These are phyloP conservation scores for Zalerion maritima DNA, from an alignment of 495 filamentous ascomycete species.

Conservation along the genomic window DNA sequence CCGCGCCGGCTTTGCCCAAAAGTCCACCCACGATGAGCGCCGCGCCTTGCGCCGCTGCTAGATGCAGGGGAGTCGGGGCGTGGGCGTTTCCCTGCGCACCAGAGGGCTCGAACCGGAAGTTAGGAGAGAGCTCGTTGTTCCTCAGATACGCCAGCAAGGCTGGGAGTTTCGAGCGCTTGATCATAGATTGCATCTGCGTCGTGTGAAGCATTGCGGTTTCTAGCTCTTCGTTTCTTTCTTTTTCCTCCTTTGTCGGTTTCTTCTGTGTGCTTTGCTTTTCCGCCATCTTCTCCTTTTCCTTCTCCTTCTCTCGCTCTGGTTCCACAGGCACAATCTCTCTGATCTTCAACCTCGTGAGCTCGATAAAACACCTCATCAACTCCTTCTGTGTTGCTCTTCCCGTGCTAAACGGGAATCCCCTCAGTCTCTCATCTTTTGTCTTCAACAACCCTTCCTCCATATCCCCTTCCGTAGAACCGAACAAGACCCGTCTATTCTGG, in stretches of 20 bases:
- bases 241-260: too few relatives aligned
- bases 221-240: slow-evolving; percentile 65
- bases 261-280: slow-evolving; percentile 33
- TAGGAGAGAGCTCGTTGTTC: slow-evolving; percentile 48
- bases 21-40: slow-evolving; percentile 61
- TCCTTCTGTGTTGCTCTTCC: slow-evolving; percentile 88
- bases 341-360: slow-evolving; percentile 80
- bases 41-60: slow-evolving; percentile 65
- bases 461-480: slow-evolving; percentile 81
- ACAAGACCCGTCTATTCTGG: slow-evolving; percentile 71
- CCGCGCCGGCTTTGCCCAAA: slow-evolving; percentile 56
- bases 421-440: slow-evolving; percentile 67
- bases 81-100: slow-evolving; percentile 60
- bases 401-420: slow-evolving; percentile 88
- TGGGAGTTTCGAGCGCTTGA: slow-evolving; percentile 80
- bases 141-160: slow-evolving; percentile 73
- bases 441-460: too few relatives aligned
- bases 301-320: slow-evolving; percentile 32
- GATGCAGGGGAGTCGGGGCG: slow-evolving; percentile 71
- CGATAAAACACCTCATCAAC: slow-evolving; percentile 83
- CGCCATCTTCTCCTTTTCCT: slow-evolving; percentile 24
- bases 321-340: slow-evolving; percentile 48
- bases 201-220: slow-evolving; percentile 69
- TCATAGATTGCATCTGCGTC: slow-evolving; percentile 70
- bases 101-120: slow-evolving; percentile 61